Evolutionary conservation across 352 stramenopile genomes (phyloP).

Genomic region (Globisporangium barbulae): DNA sequence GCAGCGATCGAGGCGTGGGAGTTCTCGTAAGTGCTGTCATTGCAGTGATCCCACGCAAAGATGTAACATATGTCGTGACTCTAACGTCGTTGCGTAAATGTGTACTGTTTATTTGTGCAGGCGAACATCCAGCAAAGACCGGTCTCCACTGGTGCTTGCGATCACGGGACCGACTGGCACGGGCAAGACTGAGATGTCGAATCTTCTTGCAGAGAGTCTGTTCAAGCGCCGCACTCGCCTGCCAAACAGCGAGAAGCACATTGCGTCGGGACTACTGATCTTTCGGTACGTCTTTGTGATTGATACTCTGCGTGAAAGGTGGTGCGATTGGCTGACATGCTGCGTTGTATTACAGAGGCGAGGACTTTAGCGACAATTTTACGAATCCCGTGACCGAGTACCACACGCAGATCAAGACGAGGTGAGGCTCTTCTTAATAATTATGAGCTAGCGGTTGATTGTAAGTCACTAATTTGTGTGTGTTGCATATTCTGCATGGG

Average conservation of each 20-base stretch:
- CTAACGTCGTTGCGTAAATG: background rate
- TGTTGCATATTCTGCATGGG: background rate
- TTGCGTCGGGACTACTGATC: constrained; percentile 71
- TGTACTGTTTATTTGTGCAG: constrained; percentile 17
- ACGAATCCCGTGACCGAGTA: constrained; percentile 81
- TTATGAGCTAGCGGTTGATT: background rate
- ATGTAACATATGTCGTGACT: background rate
- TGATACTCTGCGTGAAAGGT: background rate
- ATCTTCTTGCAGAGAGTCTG: constrained; percentile 76
- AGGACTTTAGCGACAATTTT: constrained; percentile 86
- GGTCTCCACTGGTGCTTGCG: constrained; percentile 80
- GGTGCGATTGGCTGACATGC: background rate
- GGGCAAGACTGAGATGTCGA: constrained; percentile 89
- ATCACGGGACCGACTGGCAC: constrained; percentile 88
- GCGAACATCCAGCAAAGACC: constrained; percentile 52
- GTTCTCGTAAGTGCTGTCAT: constrained; percentile 48
- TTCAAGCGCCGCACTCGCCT: constrained; percentile 79
- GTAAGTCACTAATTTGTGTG: background rate
- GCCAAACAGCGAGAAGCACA: constrained; percentile 62
- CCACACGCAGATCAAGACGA: constrained; percentile 83
- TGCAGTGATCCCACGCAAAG: background rate
- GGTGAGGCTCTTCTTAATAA: constrained; percentile 23
- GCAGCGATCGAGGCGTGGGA: constrained; percentile 78
- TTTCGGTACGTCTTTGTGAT: constrained; percentile 41
- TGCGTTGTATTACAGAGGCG: constrained; percentile 37